phyloP scores from a whole-genome alignment of 345 rosid species.

The Eucalyptus lansdowneana region DNA sequence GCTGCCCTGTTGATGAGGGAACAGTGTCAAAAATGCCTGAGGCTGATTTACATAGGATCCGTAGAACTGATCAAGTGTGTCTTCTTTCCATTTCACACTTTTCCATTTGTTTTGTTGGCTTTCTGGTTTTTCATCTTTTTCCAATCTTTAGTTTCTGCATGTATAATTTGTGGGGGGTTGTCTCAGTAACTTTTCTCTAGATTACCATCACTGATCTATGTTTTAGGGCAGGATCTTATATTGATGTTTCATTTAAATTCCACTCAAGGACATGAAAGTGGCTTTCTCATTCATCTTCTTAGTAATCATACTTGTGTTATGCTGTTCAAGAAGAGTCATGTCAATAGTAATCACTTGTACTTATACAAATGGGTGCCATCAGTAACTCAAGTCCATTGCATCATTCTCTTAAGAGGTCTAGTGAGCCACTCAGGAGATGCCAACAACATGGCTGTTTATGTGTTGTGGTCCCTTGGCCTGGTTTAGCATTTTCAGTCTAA shows the following conservation, averaged over 20 bases:
- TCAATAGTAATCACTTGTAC: background rate
- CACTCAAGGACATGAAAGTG: background rate
- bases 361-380: background rate
- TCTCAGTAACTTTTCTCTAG: background rate
- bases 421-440: background rate
- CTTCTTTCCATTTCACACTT: background rate
- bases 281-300: background rate
- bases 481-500: background rate
- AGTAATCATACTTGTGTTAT: background rate
- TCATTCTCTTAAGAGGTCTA: background rate
- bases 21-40: background rate
- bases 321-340: background rate
- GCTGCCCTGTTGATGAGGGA: background rate
- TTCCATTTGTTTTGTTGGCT: background rate
- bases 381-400: background rate
- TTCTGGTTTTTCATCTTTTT: background rate
- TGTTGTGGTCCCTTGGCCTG: background rate
- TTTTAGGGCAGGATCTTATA: background rate
- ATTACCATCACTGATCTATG: background rate
- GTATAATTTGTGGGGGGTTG: background rate
- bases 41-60: background rate
- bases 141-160: background rate
- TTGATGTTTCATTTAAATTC: background rate
- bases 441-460: background rate
- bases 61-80: background rate